These are phyloP conservation scores for Euphrasia arctica DNA, from an alignment of 305 asterid genomes.

Conservation along the genomic window DNA sequence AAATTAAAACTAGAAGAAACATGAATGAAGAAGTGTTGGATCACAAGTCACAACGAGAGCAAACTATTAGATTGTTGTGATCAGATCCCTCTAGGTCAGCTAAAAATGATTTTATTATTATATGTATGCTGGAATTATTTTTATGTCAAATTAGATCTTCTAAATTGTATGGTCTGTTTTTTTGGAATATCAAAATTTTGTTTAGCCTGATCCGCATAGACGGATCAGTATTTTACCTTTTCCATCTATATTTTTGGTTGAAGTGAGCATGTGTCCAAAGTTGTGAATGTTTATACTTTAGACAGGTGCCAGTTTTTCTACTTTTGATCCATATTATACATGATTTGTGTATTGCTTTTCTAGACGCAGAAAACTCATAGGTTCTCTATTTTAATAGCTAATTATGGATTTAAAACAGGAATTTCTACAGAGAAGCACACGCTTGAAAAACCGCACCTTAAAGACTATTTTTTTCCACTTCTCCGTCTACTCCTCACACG, in stretches of 20 bases:
- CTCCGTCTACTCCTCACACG: no score
- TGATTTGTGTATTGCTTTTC: constrained; percentile 13
- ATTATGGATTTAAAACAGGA: constrained; percentile 15
- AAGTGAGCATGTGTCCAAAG: constrained; percentile 5
- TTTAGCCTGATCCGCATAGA: constrained; percentile 7
- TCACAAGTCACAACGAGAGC: neutral
- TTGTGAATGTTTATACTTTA: neutral
- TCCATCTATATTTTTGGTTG: neutral
- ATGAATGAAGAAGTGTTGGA: constrained; percentile 14
- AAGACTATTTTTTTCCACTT: no score
- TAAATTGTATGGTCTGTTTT: constrained; percentile 8
- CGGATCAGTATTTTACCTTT: neutral
- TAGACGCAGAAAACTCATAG: constrained; percentile 15
- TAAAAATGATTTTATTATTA: neutral
- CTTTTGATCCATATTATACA: neutral
- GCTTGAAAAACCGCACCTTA: no score
- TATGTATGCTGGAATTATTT: constrained; percentile 3
- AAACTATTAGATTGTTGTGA: neutral
- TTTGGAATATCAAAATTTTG: neutral
- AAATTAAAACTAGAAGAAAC: neutral
- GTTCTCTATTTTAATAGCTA: constrained; percentile 3
- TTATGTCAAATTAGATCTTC: constrained; percentile 10
- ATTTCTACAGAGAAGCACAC: no score
- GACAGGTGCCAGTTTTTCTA: neutral
- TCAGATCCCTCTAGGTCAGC: neutral